Evolutionary conservation across 306 rosid genomes (phyloP).

Genomic region (Benincasa hispida): DNA sequence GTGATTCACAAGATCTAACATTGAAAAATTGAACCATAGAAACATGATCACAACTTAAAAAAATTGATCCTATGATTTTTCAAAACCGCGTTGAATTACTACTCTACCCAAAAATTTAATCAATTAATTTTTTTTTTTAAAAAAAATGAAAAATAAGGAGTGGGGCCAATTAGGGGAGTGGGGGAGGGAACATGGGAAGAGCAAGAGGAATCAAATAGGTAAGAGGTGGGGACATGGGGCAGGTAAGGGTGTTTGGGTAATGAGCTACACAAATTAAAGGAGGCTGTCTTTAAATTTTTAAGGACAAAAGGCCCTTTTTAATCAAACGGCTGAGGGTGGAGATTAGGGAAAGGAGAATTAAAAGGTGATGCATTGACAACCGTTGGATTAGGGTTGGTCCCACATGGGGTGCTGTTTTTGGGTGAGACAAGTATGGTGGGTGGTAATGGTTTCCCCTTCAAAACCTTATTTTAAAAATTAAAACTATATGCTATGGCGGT

Average conservation of each 20-base stretch:
- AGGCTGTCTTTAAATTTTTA: not conserved
- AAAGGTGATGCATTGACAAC: not conserved
- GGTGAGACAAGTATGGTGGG: not conserved
- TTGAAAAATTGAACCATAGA: not conserved
- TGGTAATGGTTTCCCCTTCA: not conserved
- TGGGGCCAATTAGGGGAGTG: not conserved
- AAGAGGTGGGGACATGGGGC: conserved; percentile 8
- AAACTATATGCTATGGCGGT: conserved; percentile 4
- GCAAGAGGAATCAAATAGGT: conserved; percentile 7
- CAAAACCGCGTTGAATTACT: not conserved
- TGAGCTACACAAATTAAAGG: conserved; percentile 3
- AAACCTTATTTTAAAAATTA: not conserved
- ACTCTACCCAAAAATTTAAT: not conserved
- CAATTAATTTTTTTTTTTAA: no score
- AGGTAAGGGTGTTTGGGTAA: conserved; percentile 5
- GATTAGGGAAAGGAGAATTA: not conserved
- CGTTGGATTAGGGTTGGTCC: not conserved
- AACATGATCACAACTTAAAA: not conserved
- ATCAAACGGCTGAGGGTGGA: not conserved
- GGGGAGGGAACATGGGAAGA: conserved; percentile 6
- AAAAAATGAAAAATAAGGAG: not conserved
- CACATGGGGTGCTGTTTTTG: not conserved
- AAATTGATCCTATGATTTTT: not conserved
- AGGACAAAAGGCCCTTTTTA: not conserved
- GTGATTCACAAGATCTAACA: not conserved